These are phyloP conservation scores for Dissoconium aciculare DNA, from an alignment of 2,329 filamentous ascomycete genomes.

Conservation along the genomic window DNA sequence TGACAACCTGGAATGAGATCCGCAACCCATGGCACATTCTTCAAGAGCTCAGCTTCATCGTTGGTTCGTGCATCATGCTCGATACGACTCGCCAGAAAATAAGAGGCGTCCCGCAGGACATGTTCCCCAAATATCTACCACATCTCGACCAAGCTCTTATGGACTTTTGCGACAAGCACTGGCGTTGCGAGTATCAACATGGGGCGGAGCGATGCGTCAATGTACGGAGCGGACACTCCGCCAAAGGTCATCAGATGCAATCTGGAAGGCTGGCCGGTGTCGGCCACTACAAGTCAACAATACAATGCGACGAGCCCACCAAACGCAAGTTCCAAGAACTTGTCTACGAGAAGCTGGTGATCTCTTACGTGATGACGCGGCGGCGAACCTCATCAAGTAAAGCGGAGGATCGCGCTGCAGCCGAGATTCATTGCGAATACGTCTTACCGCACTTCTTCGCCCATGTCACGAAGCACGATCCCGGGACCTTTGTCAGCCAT, in stretches of 20 bases:
- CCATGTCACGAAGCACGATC: constrained; percentile 3
- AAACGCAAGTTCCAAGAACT: constrained; percentile 14
- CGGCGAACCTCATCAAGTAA: constrained; percentile 1
- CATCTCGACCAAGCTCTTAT: constrained; percentile 23
- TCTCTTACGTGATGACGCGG: neutral
- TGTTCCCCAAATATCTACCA: constrained; percentile 22
- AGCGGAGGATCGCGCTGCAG: constrained; percentile 9
- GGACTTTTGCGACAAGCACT: constrained; percentile 28
- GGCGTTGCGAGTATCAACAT: constrained; percentile 2
- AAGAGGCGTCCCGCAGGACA: constrained; percentile 10
- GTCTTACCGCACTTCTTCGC: constrained; percentile 17
- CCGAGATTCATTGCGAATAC: constrained; percentile 8
- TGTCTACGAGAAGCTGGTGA: constrained; percentile 11
- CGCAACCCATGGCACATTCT: constrained; percentile 22
- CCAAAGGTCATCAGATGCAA: constrained; percentile 26
- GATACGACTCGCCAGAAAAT: constrained; percentile 15
- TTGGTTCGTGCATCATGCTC: constrained; percentile 34
- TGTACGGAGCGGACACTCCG: constrained; percentile 21
- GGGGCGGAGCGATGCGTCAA: constrained; percentile 24
- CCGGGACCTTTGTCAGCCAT: constrained; percentile 23
- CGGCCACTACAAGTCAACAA: constrained; percentile 23
- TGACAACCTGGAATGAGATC: constrained; percentile 13
- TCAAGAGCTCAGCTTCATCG: constrained; percentile 27
- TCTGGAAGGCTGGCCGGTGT: constrained; percentile 26
- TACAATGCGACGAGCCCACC: constrained; percentile 16